These are phyloP conservation scores for Plectosphaerella plurivora DNA, from an alignment of 2,329 filamentous ascomycete genomes.

Conservation along the genomic window DNA sequence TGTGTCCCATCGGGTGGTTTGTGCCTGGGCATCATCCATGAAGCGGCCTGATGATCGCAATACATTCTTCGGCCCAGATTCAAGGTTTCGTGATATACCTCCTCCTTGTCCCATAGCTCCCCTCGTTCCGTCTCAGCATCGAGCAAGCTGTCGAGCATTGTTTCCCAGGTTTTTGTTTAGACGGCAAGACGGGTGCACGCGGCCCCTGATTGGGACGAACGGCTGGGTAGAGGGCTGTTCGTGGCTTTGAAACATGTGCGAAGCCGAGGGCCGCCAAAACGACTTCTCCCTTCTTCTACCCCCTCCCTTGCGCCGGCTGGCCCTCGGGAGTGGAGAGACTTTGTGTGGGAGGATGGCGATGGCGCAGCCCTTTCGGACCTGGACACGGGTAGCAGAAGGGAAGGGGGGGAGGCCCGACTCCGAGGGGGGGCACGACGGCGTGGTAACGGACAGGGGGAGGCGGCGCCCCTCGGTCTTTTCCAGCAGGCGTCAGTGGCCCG, in stretches of 20 bases:
- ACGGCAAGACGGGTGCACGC: too few relatives aligned
- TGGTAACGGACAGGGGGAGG: background rate
- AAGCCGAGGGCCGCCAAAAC: background rate
- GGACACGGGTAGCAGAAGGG: background rate
- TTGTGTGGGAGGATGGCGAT: background rate
- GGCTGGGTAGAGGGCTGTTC: background rate
- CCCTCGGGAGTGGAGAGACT: too few relatives aligned
- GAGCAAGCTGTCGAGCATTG: too few relatives aligned
- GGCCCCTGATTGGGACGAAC: too few relatives aligned
- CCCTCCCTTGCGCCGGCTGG: too few relatives aligned
- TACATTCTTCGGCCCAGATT: too few relatives aligned
- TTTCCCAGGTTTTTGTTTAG: too few relatives aligned
- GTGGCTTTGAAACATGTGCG: constrained; percentile 3
- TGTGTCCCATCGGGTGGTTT: background rate
- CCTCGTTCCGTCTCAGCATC: too few relatives aligned
- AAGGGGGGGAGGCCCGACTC: background rate
- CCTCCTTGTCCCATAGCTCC: too few relatives aligned
- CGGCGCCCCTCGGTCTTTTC: background rate
- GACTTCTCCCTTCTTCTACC: background rate
- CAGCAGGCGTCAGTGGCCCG: background rate
- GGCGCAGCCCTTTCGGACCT: background rate
- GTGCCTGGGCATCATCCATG: background rate
- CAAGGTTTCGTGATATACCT: too few relatives aligned
- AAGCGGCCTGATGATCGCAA: too few relatives aligned
- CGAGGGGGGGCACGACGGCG: background rate